These are phyloP conservation scores for Naegleria fowleri DNA, from an alignment of 208 protist species.

Conservation along the genomic window DNA sequence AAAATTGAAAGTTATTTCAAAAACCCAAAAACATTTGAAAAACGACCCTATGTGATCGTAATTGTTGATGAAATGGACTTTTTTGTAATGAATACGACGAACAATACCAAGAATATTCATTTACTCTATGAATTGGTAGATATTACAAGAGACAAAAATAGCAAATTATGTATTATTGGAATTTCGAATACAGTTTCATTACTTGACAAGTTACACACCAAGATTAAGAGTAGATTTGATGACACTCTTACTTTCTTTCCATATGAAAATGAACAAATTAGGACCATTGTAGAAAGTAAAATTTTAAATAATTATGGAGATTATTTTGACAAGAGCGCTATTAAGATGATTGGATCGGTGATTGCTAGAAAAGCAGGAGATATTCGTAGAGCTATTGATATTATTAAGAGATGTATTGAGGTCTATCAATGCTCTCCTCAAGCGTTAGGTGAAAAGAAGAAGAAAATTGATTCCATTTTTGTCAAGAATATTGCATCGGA, in stretches of 20 bases:
- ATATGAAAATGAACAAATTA: conserved; percentile 12
- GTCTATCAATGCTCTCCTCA: background rate
- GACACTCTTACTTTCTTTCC: background rate
- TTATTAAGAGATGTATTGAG: background rate
- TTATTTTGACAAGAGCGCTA: background rate
- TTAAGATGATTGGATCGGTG: background rate
- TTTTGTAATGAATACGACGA: background rate
- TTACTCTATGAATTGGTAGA: conserved; percentile 6
- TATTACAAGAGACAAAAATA: background rate
- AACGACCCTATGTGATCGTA: background rate
- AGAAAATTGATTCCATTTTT: background rate
- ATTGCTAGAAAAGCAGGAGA: background rate
- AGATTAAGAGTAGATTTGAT: background rate
- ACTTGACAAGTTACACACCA: background rate
- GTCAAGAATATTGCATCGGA: background rate
- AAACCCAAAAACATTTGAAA: background rate
- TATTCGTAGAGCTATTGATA: conserved; percentile 12
- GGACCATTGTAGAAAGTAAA: background rate
- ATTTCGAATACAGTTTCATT: background rate
- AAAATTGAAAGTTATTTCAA: background rate
- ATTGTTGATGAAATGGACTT: conserved; percentile 20
- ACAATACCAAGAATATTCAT: background rate
- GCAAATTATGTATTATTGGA: background rate
- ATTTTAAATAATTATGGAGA: background rate
- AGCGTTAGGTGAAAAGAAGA: background rate